Percentiles rank a stretch among this genome's conserved stretches.
Conservation (phyloP, 805 yeast genomes). For the Debaryomyces castellii region DNA sequence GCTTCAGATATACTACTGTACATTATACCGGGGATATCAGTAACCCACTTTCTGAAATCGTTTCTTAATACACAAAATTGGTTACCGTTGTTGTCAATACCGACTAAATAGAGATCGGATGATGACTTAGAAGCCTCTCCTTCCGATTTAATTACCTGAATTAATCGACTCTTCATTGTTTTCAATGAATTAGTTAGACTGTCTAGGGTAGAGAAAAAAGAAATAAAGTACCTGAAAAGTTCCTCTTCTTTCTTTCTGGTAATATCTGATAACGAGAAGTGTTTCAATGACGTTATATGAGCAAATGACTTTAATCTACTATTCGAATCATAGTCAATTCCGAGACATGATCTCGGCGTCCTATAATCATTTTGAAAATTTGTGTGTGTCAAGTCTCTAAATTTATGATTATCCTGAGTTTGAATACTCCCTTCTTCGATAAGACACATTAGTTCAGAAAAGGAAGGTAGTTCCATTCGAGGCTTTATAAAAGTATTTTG, state of each 20-base stretch:
- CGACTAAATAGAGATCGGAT: background rate
- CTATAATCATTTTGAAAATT: background rate
- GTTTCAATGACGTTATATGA: background rate
- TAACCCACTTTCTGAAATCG: constrained; percentile 8
- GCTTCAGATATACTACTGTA: constrained; percentile 4
- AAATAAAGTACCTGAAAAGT: background rate
- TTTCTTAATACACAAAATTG: background rate
- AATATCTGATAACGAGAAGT: background rate
- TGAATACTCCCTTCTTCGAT: background rate
- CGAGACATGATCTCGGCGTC: background rate
- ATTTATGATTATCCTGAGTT: background rate
- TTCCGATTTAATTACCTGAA: background rate
- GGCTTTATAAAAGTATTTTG: too few relatives aligned
- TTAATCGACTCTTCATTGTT: background rate
- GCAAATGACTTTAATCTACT: constrained; percentile 1
- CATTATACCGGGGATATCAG: constrained; percentile 7
- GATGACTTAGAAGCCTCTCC: background rate
- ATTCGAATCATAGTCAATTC: background rate
- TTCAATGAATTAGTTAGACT: background rate
- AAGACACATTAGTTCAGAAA: background rate
- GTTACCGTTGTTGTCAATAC: background rate
- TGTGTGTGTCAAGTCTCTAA: background rate
- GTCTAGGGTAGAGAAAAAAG: constrained; percentile 2
- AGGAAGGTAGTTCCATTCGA: background rate
- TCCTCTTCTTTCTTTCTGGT: constrained; percentile 5